Base-by-base conservation (phyloP, 169 alveolate genomes). In the Plasmodium cynomolgi region DNA sequence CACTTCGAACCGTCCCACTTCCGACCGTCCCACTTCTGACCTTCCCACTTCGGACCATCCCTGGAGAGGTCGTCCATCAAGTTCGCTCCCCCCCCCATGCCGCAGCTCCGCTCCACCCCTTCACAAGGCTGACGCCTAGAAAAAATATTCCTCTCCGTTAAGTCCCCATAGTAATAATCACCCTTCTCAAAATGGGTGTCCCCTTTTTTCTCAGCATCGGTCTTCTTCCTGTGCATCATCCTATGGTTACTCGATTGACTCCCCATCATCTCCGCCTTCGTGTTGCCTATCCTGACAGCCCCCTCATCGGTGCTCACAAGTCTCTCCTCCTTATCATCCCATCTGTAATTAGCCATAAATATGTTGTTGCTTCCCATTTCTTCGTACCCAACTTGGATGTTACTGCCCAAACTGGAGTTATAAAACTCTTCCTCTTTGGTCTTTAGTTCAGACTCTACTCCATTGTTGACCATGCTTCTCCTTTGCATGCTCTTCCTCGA, bases 241-340 rank as follows among this genome's bases (percentile, higher is more conserved):
- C 50, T 41, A 3, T 41, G 50, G 33, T 58, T 58, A 1, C 11
- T 58, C 74, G 33, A 8, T 58, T n/a, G 29, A 5, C 29, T 58
- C 29, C 8, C 33, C 23, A 58, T 17, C 0, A 58, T 17, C 29
- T 20, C 13, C 37, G 0, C n/a, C n/a, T 23, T 5, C 37, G 17
- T 68, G 17, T 23, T 29, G 6, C n/a, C 37, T 68, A 68, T 23
- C 15, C 3, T 0, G 41, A 68, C 17, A 9, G 77, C 34, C 17
- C 77, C 77, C n/a, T 68, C 77, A 68, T 68, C 77, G 37, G 31
- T 7, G 77, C 37, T 29, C 77, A 68, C 77, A 68, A 68, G 77
- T 68, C 39, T 26, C 31, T 68, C 77, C 20, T 68, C 77, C 37
- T 68, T 68, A 29, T 68, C 77, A 9, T 26, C 37, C 31, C 77